Evolutionary conservation across 768 basidiomycete species (phyloP).

Genomic region (Chalciporus piperatus): DNA sequence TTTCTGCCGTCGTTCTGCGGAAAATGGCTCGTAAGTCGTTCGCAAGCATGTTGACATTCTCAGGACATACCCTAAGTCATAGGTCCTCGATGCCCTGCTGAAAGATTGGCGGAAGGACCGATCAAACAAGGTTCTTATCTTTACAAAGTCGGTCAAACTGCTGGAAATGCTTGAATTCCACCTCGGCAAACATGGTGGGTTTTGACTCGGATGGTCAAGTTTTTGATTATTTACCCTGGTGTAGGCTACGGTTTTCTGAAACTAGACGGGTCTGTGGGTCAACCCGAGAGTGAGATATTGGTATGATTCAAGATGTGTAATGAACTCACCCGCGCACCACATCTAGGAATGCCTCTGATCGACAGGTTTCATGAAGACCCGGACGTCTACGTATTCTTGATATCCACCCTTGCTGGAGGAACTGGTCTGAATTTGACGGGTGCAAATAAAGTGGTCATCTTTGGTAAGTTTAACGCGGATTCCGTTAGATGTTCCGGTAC

Average conservation of each 20-base stretch:
- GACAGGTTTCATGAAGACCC: conserved; percentile 79
- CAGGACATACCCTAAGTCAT: neutral
- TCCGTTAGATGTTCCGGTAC: conserved; percentile 1
- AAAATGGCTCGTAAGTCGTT: conserved; percentile 76
- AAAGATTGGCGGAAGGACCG: conserved; percentile 62
- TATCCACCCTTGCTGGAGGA: conserved; percentile 89
- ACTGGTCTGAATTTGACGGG: conserved; percentile 88
- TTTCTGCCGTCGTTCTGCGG: conserved; percentile 70
- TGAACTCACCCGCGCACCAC: neutral
- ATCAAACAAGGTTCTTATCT: conserved; percentile 87
- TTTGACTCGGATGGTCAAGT: neutral
- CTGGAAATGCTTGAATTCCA: conserved; percentile 83
- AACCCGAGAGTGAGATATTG: conserved; percentile 55
- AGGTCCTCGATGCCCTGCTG: conserved; percentile 70
- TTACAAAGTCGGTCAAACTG: conserved; percentile 90
- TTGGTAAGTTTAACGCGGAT: conserved; percentile 47
- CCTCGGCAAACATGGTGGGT: conserved; percentile 51
- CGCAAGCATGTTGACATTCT: neutral
- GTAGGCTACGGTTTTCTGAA: conserved; percentile 62
- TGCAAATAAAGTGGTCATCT: conserved; percentile 93
- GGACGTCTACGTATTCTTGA: conserved; percentile 75
- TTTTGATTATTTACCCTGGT: neutral
- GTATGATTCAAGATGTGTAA: neutral
- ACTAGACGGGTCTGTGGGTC: conserved; percentile 76
- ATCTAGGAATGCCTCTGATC: conserved; percentile 78